Evolutionary conservation across 805 yeast genomes (phyloP), one percentile per base, ranked within the genome.

Genomic region (Wickerhamomyces bisporus): DNA sequence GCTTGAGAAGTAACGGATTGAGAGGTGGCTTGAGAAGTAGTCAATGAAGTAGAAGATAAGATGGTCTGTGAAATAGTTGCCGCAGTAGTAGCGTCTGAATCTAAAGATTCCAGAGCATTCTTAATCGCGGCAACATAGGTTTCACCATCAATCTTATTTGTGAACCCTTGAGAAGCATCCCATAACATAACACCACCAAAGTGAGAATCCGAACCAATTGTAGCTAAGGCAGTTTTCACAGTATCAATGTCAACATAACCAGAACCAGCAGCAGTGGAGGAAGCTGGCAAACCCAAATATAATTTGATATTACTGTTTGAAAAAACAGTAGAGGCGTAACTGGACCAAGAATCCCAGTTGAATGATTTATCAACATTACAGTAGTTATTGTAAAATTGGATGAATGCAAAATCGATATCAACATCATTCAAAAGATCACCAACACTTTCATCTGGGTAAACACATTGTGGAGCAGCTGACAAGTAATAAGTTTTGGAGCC

Each of bases 401-500:
- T 72, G 56, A 85, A 86, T 5, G 86, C 83, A 59, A 78, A 86
- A 62, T 88, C 96, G 48, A 88, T 68, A 27, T 75, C 67, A 10
- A 86, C 78, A 27, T 67, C 66, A 24, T 69, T 69, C 49, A 84
- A 62, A 38, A 75, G 69, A 40, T 75, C 70, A 60, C 83, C 83
- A 25, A 80, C 66, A 33, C 61, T 71, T 34, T 75, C 80, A 64
- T 88, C 96, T 15, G 96, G 95, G 58, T 79, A 83, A 19, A 78
- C 81, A 66, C 96, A 89, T 65, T 87, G 96, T 16, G 96, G 96
- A 45, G 96, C 91, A 47, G 95, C 95, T 37, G 94, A 78, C 32
- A 87, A 65, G 58, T 81, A 85, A 65, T 79, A 85, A 21, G 62
- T 50, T 61, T 79, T 83, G 32, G 82, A 68, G 25, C 77, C 65